Evolutionary conservation across 306 rosid species (phyloP).

Genomic region (Bauhinia variegata): DNA sequence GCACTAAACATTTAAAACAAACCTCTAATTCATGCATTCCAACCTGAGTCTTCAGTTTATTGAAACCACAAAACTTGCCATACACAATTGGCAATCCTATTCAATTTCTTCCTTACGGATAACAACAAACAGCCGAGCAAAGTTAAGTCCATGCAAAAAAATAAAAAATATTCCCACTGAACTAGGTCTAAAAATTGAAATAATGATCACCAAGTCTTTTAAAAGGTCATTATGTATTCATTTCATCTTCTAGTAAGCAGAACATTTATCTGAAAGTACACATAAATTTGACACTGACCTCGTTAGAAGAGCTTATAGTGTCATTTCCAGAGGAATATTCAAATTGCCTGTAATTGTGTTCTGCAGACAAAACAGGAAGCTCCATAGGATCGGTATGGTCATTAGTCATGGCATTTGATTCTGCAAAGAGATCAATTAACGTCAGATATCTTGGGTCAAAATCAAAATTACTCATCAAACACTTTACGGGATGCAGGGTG

Average conservation of each 20-base stretch:
- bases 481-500: neutral
- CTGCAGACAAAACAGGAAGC: slow-evolving; percentile 40
- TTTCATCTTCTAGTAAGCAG: slow-evolving; percentile 11
- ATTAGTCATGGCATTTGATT: slow-evolving; percentile 24
- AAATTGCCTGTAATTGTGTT: slow-evolving; percentile 35
- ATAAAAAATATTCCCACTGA: neutral
- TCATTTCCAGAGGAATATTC: slow-evolving; percentile 37
- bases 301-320: slow-evolving; percentile 35
- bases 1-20: neutral
- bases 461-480: neutral
- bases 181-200: neutral
- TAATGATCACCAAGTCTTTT: neutral
- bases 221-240: slow-evolving; percentile 18
- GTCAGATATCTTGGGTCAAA: slow-evolving; percentile 6
- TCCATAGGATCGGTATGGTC: slow-evolving; percentile 36
- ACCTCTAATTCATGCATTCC: neutral
- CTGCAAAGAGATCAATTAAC: slow-evolving; percentile 34
- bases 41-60: no score
- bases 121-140: slow-evolving; percentile 8
- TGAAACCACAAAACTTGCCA: no score
- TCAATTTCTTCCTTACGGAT: neutral
- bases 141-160: neutral
- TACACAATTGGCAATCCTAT: neutral
- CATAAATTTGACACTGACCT: slow-evolving; percentile 41
- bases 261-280: slow-evolving; percentile 4